Evolutionary conservation across 192 early-diverging fungal species (phyloP), one percentile per base, ranked within the genome.

Genomic region (Podila epigama): DNA sequence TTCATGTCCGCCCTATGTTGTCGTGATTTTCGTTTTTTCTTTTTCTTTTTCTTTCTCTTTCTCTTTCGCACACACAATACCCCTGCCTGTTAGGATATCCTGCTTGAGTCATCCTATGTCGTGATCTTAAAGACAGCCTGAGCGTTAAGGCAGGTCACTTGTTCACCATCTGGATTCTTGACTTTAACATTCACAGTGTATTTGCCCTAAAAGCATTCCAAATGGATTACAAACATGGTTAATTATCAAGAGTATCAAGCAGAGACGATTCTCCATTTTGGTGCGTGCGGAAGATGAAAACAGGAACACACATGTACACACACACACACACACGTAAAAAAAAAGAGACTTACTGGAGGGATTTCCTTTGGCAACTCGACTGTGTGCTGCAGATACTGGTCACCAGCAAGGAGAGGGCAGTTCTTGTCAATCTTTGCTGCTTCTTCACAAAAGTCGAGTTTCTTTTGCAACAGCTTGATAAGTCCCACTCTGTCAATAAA

Each of bases 291-390:
- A 50, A 0, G 32, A 51, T 12, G 5, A 34, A 11, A 8, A 11
- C 12, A 5, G n/a, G 4, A 25, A 56, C 9, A 15, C 8, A 25
- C 33, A 32, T 27, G 9, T 11, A 5, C 7, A 11, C 3, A 9
- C 4, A 2, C 31, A 4, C 12, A 58, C n/a, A 31, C 29, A 28
- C 28, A 18, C 36, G 9, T 22, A 20, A 28, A 10, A n/a, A 41
- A 12, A 18, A 40, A 18, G 15, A 15, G 42, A 71, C 78, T 63
- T 75, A 79, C 82, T 67, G 79, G 81, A 79, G 83, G 87, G 58
- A 86, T 88, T 60, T 86, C 83, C 61, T 81, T 86, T 20, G 87
- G 87, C 39, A 88, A 79, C 9, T 75, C 79, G 28, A 88, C 79
- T 10, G 68, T 51, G 39, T 85, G 79, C 0, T 66, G 25, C 11